A percentile compares a stretch with the other conserved stretches of the same genome.
phyloP scores from a whole-genome alignment of 106 monocot genomes.

The Alisma plantagoaquatica region DNA sequence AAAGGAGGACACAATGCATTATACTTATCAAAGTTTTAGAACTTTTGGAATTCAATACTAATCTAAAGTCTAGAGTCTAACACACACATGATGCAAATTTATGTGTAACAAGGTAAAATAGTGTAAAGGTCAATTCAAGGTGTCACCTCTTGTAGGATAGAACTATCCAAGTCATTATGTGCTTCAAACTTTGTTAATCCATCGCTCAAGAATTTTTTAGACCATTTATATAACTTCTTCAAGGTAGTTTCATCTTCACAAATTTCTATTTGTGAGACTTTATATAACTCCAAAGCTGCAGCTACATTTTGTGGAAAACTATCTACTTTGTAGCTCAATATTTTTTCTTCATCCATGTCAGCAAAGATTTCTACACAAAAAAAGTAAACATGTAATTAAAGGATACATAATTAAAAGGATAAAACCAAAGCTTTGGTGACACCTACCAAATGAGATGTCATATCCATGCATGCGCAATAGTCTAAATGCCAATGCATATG shows the following conservation, averaged over 20 bases:
- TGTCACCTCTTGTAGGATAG: conserved; percentile 16
- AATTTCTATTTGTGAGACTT: conserved; percentile 63
- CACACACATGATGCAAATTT: too few species aligned
- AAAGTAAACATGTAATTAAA: background rate
- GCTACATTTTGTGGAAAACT: conserved; percentile 33
- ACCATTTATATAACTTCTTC: conserved; percentile 47
- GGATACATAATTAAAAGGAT: conserved; percentile 38
- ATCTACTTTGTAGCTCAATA: conserved; percentile 25
- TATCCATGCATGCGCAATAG: conserved; percentile 82
- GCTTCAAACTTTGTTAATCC: conserved; percentile 21
- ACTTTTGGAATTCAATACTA: too few species aligned
- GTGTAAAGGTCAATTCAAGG: background rate
- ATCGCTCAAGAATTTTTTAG: conserved; percentile 38
- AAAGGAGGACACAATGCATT: too few species aligned
- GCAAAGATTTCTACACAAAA: conserved; percentile 14
- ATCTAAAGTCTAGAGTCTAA: too few species aligned
- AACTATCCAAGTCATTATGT: background rate
- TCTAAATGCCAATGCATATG: conserved; percentile 80
- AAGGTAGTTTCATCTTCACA: conserved; percentile 36
- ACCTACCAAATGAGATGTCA: too few species aligned
- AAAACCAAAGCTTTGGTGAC: too few species aligned
- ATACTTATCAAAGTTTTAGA: too few species aligned
- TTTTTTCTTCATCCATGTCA: conserved; percentile 26
- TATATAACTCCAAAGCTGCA: conserved; percentile 56
- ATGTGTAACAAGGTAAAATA: background rate